Percentiles rank a stretch among this genome's conserved stretches.
phyloP scores from a whole-genome alignment of 306 rosid genomes.

The Vigna angularis region DNA sequence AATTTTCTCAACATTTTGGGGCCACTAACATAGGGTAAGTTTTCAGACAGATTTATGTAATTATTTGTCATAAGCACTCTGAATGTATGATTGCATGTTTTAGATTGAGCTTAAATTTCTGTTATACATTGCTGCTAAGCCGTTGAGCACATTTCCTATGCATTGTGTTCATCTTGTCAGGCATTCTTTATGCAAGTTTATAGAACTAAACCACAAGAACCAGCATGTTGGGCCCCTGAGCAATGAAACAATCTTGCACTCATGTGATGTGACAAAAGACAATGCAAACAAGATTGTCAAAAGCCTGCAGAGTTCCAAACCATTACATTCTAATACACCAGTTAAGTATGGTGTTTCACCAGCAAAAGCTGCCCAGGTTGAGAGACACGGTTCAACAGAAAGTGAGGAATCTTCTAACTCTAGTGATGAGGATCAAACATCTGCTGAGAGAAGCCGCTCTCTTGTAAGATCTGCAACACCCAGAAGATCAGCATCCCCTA shows the following conservation, averaged over 20 bases:
- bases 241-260: slow-evolving; percentile 48
- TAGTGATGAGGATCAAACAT: slow-evolving; percentile 68
- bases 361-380: slow-evolving; percentile 86
- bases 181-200: slow-evolving; percentile 59
- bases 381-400: slow-evolving; percentile 76
- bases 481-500: slow-evolving; percentile 96
- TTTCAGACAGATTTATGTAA: slow-evolving; percentile 23
- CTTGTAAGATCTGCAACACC: slow-evolving; percentile 74
- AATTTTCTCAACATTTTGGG: slow-evolving; percentile 68
- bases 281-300: slow-evolving; percentile 46
- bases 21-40: slow-evolving; percentile 74
- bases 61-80: slow-evolving; percentile 18
- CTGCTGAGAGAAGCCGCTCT: slow-evolving; percentile 88
- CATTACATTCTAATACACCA: slow-evolving; percentile 52
- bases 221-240: slow-evolving; percentile 42
- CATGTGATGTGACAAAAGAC: slow-evolving; percentile 43
- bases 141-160: slow-evolving; percentile 29
- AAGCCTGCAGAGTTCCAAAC: slow-evolving; percentile 51
- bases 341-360: slow-evolving; percentile 94
- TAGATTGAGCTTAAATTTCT: slow-evolving; percentile 9
- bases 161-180: slow-evolving; percentile 55
- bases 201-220: slow-evolving; percentile 58
- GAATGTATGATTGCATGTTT: slow-evolving; percentile 18
- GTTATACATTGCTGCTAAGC: slow-evolving; percentile 25
- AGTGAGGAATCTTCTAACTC: slow-evolving; percentile 78